phyloP scores from a whole-genome alignment of 208 protist genomes.

The Phytomonas sp. region DNA sequence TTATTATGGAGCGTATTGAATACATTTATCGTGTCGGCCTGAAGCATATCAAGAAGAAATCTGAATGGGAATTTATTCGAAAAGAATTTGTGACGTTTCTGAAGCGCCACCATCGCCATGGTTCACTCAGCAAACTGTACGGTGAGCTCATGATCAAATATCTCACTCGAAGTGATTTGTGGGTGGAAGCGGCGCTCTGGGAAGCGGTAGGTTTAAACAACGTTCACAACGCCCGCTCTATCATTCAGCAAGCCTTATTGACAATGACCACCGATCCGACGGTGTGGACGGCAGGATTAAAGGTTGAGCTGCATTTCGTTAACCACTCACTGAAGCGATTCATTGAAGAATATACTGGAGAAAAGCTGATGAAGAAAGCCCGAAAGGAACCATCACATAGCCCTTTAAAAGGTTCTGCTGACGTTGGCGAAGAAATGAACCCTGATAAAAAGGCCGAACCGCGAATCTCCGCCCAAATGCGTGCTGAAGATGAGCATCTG shows the following conservation, averaged over 20 bases:
- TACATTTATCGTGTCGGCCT: constrained; percentile 74
- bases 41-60: constrained; percentile 48
- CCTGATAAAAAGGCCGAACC: constrained; percentile 10
- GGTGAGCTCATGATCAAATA: constrained; percentile 61
- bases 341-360: constrained; percentile 26
- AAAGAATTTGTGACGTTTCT: constrained; percentile 57
- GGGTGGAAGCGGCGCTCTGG: constrained; percentile 73
- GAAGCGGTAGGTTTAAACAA: constrained; percentile 51
- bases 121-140: constrained; percentile 62
- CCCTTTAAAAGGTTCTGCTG: background rate
- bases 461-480: constrained; percentile 30
- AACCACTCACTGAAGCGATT: constrained; percentile 39
- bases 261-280: constrained; percentile 36
- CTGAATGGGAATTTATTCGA: constrained; percentile 46
- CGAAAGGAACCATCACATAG: background rate
- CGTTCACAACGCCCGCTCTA: constrained; percentile 60
- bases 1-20: constrained; percentile 74
- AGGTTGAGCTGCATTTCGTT: constrained; percentile 70
- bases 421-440: background rate
- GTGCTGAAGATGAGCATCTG: constrained; percentile 51
- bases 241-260: constrained; percentile 72
- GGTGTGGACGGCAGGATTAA: constrained; percentile 63
- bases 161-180: constrained; percentile 55
- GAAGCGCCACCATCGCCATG: constrained; percentile 42
- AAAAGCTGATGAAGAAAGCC: constrained; percentile 11